Base-by-base conservation (phyloP, 495 filamentous ascomycete species). In the Lepraria neglecta region DNA sequence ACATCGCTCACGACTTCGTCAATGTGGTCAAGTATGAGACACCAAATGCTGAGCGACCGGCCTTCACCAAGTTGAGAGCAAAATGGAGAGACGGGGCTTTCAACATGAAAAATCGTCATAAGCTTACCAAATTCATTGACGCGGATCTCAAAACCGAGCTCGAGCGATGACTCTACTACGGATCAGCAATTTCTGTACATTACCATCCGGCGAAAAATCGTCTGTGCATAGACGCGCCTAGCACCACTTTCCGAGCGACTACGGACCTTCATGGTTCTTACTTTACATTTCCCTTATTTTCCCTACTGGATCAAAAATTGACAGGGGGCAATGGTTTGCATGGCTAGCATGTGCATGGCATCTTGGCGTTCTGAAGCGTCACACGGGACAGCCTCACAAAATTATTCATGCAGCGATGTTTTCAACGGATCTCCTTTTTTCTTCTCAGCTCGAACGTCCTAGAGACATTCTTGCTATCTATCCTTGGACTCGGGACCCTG, bases 61-160 rank as follows among this genome's bases (percentile, higher is more conserved):
- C 76, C 14, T 81, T 83, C 63, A 73, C 72, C 51, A 74, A 76
- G 56, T 71, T 84, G 17, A 72, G 80, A 62, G 70, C 76, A 27
- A 72, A 76, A 33, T 82, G 76, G 76, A 67, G 77, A 47, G 80
- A 84, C 70, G 79, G 78, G 51, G 74, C 73, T 33, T 76, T 84
- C 56, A 80, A 82, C 58, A 60, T 77, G 62, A 76, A 75, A 69
- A 86, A 82, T 68, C 77, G 82, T 63, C 78, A 79, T 70, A 84
- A 76, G 69, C 58, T 67, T 33, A 53, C 56, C 17, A 69, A 63
- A 27, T 67, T 69, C 45, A 60, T 70, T 56, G 62, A 69, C 48
- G n/a, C 51, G 12, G 63, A 69, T 47, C 58, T 70, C 21, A 65
- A 61, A 53, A 53, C 57, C 6, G 65, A 69, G 56, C 62, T 69